Base-by-base conservation (phyloP, 2,329 filamentous ascomycete genomes). In the Emergomyces pasteurianus region DNA sequence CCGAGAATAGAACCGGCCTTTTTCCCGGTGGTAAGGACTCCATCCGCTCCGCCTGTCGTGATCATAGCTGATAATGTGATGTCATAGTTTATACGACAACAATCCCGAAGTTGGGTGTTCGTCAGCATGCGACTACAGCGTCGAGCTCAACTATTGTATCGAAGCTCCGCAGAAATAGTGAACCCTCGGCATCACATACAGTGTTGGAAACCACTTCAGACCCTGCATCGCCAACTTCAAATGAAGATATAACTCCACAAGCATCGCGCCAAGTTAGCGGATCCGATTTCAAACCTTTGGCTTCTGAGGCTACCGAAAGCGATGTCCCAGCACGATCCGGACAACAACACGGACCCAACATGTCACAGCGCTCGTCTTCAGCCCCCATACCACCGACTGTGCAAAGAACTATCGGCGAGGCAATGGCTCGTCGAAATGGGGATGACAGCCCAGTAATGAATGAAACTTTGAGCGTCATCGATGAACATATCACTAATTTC, bases 401-500 rank as follows among this genome's bases (percentile, higher is more conserved):
- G 28, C 77, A 79, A 63, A 72, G 75, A 59, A 74, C 75, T 47
- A 74, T 80, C 62, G 71, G 74, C 61, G 71, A 79, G 63, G 72
- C 76, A 53, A 71, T 83, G 56, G 74, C 78, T 63, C 78, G 85
- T 67, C 69, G 62, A 68, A 74, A 77, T 66, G 71, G 78, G 21
- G 78, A 85, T 66, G 83, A 86, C 59, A 88, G 85, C 70, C 88
- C 89, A 12, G 92, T 96, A 57, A 88, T 97, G 79, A 91, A 92
- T 71, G 92, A 97, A 73, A 96, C 92, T 0, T 77, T 97, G 58
- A 96, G 91, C 69, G 92, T 97, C 62, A 97, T 97, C 68, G 88
- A 97, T 72, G 92, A 97, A 75, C 92, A 96, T 71, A 96, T 97
- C 67, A 96, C 90, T 49, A 89, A 96, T 72, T 83, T 97, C 77